Evolutionary conservation across 1,284 basidiomycete genomes (phyloP), one percentile per base, ranked within the genome.

Genomic region (Pseudozyma flocculosa): DNA sequence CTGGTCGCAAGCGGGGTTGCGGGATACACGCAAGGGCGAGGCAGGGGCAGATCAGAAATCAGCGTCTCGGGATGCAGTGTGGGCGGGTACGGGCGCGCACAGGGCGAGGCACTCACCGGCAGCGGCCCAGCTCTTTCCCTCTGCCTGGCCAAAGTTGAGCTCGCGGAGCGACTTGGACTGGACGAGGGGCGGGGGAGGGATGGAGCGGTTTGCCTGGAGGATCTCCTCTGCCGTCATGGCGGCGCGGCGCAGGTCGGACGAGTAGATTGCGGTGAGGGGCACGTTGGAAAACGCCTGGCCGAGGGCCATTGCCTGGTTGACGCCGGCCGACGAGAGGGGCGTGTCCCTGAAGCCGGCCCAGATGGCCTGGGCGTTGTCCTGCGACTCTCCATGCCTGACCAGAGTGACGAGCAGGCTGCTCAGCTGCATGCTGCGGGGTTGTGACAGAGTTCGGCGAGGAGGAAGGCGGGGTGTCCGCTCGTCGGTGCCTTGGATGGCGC

Each of bases 291-390:
- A 84, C 21, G 84, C 84, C 44, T 82, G 79, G 0, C 85, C 90
- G 2, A 90, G 80, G 0, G 89, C 89, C 68, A 83, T 85, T 3
- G 91, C 90, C 88, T 93, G 91, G 88, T 90, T 79, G 82, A 77
- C 72, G 87, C 90, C 91, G 77, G 92, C 88, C 64, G 86, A 86
- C 17, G 88, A 88, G 4, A 93, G 82, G 0, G 88, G 85, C 2
- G 90, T 85, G 78, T 94, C 89, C 55, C 83, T 83, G 84, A 87
- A 90, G 11, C 91, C 91, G 23, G 90, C 89, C 90, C 90, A 92
- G 23, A 80, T 64, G 5, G 78, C 62, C 48, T 76, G 79, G 40
- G 80, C 68, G 50, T 81, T 82, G 63, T 81, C 79, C 45, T 63
- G 57, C 70, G 54, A 47, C 44, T 70, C 58, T 39, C 66, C 69